Evolutionary conservation across 768 basidiomycete genomes (phyloP), one percentile per base, ranked within the genome.

Genomic region (Kwoniella sp.): DNA sequence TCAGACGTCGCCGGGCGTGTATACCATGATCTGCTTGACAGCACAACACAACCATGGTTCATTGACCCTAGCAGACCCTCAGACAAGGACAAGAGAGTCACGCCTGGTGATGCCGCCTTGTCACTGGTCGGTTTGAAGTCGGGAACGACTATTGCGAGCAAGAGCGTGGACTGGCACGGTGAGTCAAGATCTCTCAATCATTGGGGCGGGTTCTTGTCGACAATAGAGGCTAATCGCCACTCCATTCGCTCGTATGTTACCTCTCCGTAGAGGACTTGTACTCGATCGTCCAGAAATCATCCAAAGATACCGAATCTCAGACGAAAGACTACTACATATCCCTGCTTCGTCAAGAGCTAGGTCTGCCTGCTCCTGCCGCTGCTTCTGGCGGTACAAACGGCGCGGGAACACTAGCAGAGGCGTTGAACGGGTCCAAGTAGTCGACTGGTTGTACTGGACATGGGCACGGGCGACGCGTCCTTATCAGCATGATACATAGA

Each of bases 1-100:
- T 20, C 51, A 77, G 77, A 79, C 66, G 66, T 79, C 11, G 77
- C 75, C 13, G 77, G 77, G 11, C 56, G 77, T 22, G 23, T 71
- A 0, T 79, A 77, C 62, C 68, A 67, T 17, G 73, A 73, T 64
- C 51, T 79, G 12, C 31, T 63, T 1, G 72, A 75, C 15, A 25
- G 55, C 20, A 48, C 64, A 17, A 70, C 63, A 9, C 72, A 73
- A 38, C 57, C 51, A 28, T 75, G 66, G 66, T 70, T 68, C 54
- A 47, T 52, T 15, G 63, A 68, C 38, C 58, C 66, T 9, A 26
- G 48, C 2, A 57, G 47, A n/a, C 45, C 67, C 0, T 28, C 11
- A 2, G 63, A 68, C 12, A 62, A 65, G 11, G 59, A 51, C 45
- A 52, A 58, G 7, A 28, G 69, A 5, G 55, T 54, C 8, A 13